Evolutionary conservation across 305 asterid species (phyloP).

Genomic region (Ilex paraguariensis): DNA sequence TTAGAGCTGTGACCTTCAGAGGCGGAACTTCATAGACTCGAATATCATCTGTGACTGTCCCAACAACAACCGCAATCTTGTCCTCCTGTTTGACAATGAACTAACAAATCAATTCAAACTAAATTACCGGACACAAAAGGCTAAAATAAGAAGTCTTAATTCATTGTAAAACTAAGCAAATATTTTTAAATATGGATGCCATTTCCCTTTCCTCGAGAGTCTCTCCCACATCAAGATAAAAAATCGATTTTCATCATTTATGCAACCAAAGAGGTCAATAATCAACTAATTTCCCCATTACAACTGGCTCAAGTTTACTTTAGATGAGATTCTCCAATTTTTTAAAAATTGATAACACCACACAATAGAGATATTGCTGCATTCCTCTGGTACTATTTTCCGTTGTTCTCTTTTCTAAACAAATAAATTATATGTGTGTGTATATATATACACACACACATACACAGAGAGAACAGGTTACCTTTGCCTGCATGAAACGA

Average conservation of each 20-base stretch:
- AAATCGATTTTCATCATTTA: no score
- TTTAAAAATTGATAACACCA: no score
- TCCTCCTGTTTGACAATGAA: constrained; percentile 41
- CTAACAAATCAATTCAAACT: background rate
- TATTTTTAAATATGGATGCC: background rate
- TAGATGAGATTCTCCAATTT: no score
- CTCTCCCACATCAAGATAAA: background rate
- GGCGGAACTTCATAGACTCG: constrained; percentile 65
- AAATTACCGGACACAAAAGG: background rate
- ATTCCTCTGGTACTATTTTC: no score
- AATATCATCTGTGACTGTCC: constrained; percentile 72
- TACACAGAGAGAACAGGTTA: constrained; percentile 3
- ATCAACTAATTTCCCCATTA: no score
- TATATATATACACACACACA: background rate
- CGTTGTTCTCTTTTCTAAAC: background rate
- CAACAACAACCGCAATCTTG: constrained; percentile 83
- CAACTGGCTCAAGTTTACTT: no score
- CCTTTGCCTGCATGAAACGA: constrained; percentile 68
- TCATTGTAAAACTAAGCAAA: background rate
- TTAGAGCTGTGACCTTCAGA: constrained; percentile 68
- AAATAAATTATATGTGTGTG: no score
- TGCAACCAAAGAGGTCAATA: no score
- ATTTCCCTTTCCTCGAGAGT: background rate
- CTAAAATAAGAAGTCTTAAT: background rate
- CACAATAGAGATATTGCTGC: no score